Base-by-base conservation (phyloP, 768 basidiomycete species). In the Tubosaeta sp. region DNA sequence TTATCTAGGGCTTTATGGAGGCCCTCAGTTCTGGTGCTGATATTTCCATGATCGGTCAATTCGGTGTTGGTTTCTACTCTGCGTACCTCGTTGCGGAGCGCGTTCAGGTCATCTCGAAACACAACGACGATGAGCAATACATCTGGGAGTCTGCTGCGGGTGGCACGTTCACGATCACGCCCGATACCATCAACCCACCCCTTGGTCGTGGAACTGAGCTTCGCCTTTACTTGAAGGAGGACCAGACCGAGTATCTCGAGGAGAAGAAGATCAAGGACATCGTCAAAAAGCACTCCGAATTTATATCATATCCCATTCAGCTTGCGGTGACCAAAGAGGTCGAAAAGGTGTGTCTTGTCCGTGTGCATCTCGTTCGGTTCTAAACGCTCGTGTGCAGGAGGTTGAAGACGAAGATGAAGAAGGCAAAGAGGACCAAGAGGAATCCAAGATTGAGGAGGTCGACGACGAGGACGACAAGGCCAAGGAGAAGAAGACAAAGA, bases 91-190 rank as follows among this genome's bases (percentile, higher is more conserved):
- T 99, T 59, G 94, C 95, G 62, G 95, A 99, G 76, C 87, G 87
- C 59, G 95, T 99, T 4, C 94, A 96, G 73, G 93, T 99, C 69
- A 87, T 97, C 74, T 93, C 94, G 59, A 99, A 99, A 77, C 94
- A 99, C 82, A 98, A 99, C 66, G 95, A 98, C 64, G 95, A 98
- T 70, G 96, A 98, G 76, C 95, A 98, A 74, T 98, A 99, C 78
- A 94, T 99, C 73, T 99, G 95, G 96, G 95, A 99, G 81, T 99
- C 95, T n/a, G 88, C 96, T 57, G 95, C 95, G 29, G 96, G 95
- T 68, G 96, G 95, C 50, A 99, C 95, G 46, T 99, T 98, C 79
- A 98, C 96, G 66, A 96, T 99, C 76, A 96, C 94, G 44, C 86
- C 76, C 52, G 95, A 98, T 72, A 90, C 84, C 54, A 74, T 86